A percentile compares a stretch with the other conserved stretches of the same genome.
phyloP scores from a whole-genome alignment of 345 rosid species.

The Microthlaspi erraticum region DNA sequence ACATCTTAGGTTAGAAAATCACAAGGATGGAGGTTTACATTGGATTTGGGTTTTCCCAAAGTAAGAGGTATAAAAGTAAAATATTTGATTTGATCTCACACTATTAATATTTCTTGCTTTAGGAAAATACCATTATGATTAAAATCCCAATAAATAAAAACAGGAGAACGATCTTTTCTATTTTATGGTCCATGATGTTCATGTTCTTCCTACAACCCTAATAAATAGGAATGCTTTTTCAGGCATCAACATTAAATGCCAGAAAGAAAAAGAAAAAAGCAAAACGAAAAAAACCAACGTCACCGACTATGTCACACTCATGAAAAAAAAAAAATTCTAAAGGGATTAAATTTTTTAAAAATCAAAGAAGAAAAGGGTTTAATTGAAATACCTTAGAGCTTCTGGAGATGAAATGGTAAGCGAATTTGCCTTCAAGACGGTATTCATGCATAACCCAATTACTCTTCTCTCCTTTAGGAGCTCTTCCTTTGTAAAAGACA shows the following conservation, averaged over 20 bases:
- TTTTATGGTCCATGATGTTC: slow-evolving; percentile 33
- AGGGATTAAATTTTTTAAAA: not conserved
- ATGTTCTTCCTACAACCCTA: slow-evolving; percentile 36
- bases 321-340: not conserved
- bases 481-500: slow-evolving; percentile 90
- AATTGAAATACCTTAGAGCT: slow-evolving; percentile 67
- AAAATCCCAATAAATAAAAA: slow-evolving; percentile 43
- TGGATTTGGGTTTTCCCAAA: slow-evolving; percentile 43
- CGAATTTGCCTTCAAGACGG: slow-evolving; percentile 94
- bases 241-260: slow-evolving; percentile 43
- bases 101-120: slow-evolving; percentile 20
- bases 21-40: slow-evolving; percentile 32
- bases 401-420: slow-evolving; percentile 81
- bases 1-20: slow-evolving; percentile 37
- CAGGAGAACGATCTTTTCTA: slow-evolving; percentile 27
- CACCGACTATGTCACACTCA: slow-evolving; percentile 40
- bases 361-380: not conserved
- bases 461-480: slow-evolving; percentile 93
- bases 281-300: slow-evolving; percentile 28
- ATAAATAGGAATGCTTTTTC: slow-evolving; percentile 39
- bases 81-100: slow-evolving; percentile 17
- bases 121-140: slow-evolving; percentile 33
- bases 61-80: slow-evolving; percentile 4
- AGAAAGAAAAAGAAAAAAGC: not conserved
- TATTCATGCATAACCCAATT: slow-evolving; percentile 99